Base-by-base conservation (phyloP, 2,329 filamentous ascomycete genomes). In the Coniochaeta sp. region DNA sequence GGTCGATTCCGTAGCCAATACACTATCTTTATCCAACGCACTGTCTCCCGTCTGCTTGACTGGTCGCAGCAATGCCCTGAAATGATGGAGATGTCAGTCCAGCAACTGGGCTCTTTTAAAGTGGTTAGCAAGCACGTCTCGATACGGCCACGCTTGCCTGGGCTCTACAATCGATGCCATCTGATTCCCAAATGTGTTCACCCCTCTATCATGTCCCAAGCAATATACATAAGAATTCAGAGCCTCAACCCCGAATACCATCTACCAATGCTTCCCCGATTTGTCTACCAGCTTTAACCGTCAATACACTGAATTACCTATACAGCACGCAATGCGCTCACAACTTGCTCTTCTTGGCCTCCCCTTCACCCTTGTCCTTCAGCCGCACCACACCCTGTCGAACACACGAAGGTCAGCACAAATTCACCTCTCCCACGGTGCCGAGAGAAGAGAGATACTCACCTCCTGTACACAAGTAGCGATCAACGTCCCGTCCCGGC, bases 401-500 rank as follows among this genome's bases (percentile, higher is more conserved):
- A 2, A 8, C 26, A 24, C 3, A 28, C 10, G n/a, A 34, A 16
- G 4, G 36, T 38, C 16, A 38, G 36, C 36, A 38, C 9, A 58
- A 30, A 55, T 32, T 5, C 17, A 22, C 40, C 52, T 34, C 32
- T 28, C 22, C n/a, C 9, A 14, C 22, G 14, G 22, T 22, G 4
- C 9, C 9, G 58, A 50, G 40, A 4, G 10, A 19, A 38, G 16
- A 12, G 36, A 17, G 7, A 38, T 58, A 71, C 77, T 75, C 63
- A 82, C 89, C 82, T 95, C 90, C 74, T 95, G 90, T 61, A 90
- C 82, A 71, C 90, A 93, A 34, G 85, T 93, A 28, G 90, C 90
- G 68, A 95, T 75, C 72, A 95, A 73, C 28, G 80, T 87, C 24
- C 90, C 90, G 62, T 92, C 87, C 65, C 77, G 79, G 28, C 83